Percentiles rank a stretch among this genome's conserved stretches.
Evolutionary conservation across 164 flowering plant species (phyloP).

Genomic region (Aristolochia californica): DNA sequence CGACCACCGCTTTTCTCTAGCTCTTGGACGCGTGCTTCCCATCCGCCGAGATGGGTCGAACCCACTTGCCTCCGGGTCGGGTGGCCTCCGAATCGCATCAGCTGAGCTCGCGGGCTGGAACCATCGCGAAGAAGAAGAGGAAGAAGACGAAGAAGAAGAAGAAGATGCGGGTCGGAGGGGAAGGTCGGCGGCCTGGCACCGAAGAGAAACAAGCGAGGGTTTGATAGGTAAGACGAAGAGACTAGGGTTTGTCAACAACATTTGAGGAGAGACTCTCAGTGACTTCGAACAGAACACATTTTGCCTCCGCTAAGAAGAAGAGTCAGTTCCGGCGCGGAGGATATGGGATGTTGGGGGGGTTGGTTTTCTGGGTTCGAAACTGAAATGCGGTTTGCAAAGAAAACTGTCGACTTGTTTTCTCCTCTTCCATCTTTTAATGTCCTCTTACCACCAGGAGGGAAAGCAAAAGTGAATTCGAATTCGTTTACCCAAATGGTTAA

Average conservation of each 20-base stretch:
- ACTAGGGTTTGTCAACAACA: conserved; percentile 35
- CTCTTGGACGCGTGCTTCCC: conserved; percentile 24
- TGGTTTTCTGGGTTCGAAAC: no score
- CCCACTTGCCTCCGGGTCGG: conserved; percentile 12
- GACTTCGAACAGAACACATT: not conserved
- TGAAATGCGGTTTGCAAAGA: no score
- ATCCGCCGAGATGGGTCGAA: conserved; percentile 2
- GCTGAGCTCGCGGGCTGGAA: conserved; percentile 26
- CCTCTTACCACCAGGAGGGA: no score
- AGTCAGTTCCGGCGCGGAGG: not conserved
- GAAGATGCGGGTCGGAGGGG: conserved; percentile 1
- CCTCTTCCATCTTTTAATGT: no score
- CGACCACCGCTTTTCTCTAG: conserved; percentile 70
- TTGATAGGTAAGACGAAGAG: conserved; percentile 12
- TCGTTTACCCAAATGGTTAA: no score
- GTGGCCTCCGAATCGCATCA: conserved; percentile 12
- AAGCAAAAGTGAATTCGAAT: no score
- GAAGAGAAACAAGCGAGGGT: conserved; percentile 2
- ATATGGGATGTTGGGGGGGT: no score
- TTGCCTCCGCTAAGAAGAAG: not conserved
- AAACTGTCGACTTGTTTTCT: no score
- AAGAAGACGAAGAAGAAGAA: conserved; percentile 14
- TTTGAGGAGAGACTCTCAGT: conserved; percentile 12
- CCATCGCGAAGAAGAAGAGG: conserved; percentile 26
- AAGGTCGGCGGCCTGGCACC: conserved; percentile 2